Base-by-base conservation (phyloP, 495 filamentous ascomycete species). In the Xylaria scruposa region DNA sequence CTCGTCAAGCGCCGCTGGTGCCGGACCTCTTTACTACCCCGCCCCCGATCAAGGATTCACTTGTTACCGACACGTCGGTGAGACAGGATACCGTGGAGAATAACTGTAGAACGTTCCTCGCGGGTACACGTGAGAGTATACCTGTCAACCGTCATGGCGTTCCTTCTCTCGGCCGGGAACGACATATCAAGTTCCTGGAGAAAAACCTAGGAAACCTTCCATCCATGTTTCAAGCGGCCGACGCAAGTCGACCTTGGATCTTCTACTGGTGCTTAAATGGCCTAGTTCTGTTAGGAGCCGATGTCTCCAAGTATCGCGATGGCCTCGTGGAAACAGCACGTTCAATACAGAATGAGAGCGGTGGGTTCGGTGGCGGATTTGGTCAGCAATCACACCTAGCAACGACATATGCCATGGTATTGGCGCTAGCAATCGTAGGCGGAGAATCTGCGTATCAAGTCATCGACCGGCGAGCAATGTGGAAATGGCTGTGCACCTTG, bases 361-460 rank as follows among this genome's bases (percentile, higher is more conserved):
- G 96, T 9, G 96, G 96, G 8, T 97, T 98, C 81, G 97, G 96
- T 33, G 96, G 96, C 60, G 95, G 96, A n/a, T 90, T 92, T 80
- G 92, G 94, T 53, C 97, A 98, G 78, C 84, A 87, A 71, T 94
- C 93, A 15, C 96, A 99, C 81, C 83, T 93, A 72, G 95, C 95
- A 29, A 87, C 92, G n/a, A 91, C 91, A 1, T 99, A 98, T 84
- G 92, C 94, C 21, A 88, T 91, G 38, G 83, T 97, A 10, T 84
- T 98, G 24, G 87, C 91, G 10, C 84, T 98, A 38, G 89, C 90
- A 2, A 88, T 93, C 72, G 91, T 95, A 49, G 93, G 92, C 12
- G 93, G 90, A 26, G 80, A 90, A 68, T 90, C 91, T 49, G 88
- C 91, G 26, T 90, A 91, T 73, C 87, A 88, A 70, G 81, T 97